Percentiles rank a stretch among this genome's conserved stretches.
Conservation (phyloP, 805 yeast genomes). For the Kazachstania africana region DNA sequence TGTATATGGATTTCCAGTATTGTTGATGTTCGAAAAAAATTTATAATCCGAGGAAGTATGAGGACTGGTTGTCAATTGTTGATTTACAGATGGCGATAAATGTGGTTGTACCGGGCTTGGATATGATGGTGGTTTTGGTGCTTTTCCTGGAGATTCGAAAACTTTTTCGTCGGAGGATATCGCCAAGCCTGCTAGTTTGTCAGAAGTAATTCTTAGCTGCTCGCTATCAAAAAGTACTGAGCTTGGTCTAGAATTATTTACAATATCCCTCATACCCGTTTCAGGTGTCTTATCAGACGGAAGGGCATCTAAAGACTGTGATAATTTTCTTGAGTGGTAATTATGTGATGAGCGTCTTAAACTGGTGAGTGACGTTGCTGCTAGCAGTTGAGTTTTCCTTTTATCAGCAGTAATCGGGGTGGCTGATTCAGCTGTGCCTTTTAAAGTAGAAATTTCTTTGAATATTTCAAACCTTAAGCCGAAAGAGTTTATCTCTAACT, state of each 20-base stretch:
- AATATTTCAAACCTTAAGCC: slow-evolving; percentile 89
- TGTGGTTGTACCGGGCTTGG: slow-evolving; percentile 30
- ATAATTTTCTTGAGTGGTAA: too few relatives aligned
- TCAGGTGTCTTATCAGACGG: not conserved
- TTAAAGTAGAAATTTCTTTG: slow-evolving; percentile 71
- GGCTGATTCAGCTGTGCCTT: slow-evolving; percentile 1
- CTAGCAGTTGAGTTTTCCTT: too few relatives aligned
- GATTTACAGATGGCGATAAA: too few relatives aligned
- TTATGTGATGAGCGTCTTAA: too few relatives aligned
- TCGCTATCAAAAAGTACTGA: slow-evolving; percentile 1
- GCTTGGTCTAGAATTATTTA: not conserved
- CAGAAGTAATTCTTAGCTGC: slow-evolving; percentile 1
- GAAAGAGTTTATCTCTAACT: slow-evolving; percentile 80
- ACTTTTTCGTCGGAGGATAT: slow-evolving; percentile 7
- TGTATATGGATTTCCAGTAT: too few relatives aligned
- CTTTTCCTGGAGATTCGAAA: slow-evolving; percentile 58
- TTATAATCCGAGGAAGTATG: too few relatives aligned
- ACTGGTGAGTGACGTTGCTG: too few relatives aligned
- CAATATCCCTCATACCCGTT: too few relatives aligned
- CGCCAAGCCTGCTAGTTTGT: slow-evolving; percentile 4
- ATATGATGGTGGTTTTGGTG: slow-evolving; percentile 53
- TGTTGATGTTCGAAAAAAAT: too few relatives aligned
- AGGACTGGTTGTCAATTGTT: too few relatives aligned
- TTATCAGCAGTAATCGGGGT: not conserved
- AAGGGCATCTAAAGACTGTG: not conserved